These are phyloP conservation scores for Serendipita sp. DNA, from an alignment of 768 basidiomycete genomes.

Conservation along the genomic window DNA sequence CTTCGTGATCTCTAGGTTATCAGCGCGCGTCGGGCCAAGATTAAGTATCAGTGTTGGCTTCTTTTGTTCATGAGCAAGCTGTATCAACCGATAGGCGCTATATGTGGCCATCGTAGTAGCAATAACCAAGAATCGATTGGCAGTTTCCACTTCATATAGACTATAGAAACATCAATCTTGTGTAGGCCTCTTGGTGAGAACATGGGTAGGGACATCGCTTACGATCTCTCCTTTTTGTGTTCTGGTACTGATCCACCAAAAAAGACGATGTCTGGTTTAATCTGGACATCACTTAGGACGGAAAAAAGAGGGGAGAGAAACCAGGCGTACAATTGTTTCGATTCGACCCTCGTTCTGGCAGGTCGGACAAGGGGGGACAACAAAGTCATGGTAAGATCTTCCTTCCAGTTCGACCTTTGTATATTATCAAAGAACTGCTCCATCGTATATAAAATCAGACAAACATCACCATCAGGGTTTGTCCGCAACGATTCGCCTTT, in stretches of 20 bases:
- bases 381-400: conserved; percentile 57
- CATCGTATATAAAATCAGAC: conserved; percentile 14
- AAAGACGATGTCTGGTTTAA: conserved; percentile 72
- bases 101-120: conserved; percentile 90
- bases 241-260: conserved; percentile 78
- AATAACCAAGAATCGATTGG: conserved; percentile 58
- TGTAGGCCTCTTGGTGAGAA: background rate
- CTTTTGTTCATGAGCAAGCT: conserved; percentile 53
- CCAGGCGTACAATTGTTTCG: conserved; percentile 39
- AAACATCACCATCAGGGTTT: conserved; percentile 87
- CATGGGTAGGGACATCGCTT: conserved; percentile 16
- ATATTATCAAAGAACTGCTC: background rate
- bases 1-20: conserved; percentile 20
- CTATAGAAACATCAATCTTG: conserved; percentile 15
- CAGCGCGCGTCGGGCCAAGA: conserved; percentile 77
- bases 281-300: conserved; percentile 22
- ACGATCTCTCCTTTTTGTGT: conserved; percentile 56
- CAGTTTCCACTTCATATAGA: conserved; percentile 36
- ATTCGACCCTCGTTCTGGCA: conserved; percentile 43
- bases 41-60: conserved; percentile 77
- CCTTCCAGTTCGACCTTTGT: conserved; percentile 65
- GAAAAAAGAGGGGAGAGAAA: background rate
- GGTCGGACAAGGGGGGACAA: conserved; percentile 58
- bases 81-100: conserved; percentile 79
- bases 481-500: conserved; percentile 49